These are phyloP conservation scores for Cystobasidiaceae sp. DNA, from an alignment of 1,284 basidiomycete genomes.

Conservation along the genomic window DNA sequence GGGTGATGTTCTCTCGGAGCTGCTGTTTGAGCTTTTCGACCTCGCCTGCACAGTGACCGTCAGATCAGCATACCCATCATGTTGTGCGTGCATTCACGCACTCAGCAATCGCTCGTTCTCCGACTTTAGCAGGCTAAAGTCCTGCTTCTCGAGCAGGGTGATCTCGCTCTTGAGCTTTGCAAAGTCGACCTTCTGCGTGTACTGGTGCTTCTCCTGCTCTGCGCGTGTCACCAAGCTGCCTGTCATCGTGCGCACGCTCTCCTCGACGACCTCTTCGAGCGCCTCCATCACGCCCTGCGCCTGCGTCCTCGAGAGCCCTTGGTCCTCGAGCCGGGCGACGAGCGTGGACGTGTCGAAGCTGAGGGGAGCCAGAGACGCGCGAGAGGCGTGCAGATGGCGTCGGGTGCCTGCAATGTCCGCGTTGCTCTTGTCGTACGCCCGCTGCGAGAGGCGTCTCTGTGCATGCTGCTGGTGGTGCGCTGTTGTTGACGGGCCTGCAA, in stretches of 20 bases:
- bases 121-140: constrained; percentile 88
- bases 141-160: constrained; percentile 95
- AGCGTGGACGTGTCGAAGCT: constrained; percentile 95
- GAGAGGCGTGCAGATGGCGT: constrained; percentile 3
- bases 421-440: background rate
- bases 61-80: background rate
- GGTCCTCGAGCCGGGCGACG: constrained; percentile 76
- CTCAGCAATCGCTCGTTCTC: constrained; percentile 78
- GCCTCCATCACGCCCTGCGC: constrained; percentile 93
- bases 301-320: constrained; percentile 79
- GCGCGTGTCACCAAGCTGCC: constrained; percentile 87
- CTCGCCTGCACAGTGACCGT: constrained; percentile 50
- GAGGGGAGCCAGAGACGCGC: constrained; percentile 50
- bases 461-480: background rate
- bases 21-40: constrained; percentile 95
- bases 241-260: constrained; percentile 88
- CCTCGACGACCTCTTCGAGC: constrained; percentile 90
- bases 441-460: background rate
- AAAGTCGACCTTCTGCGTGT: constrained; percentile 58
- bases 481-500: background rate
- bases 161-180: constrained; percentile 58
- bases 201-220: constrained; percentile 64
- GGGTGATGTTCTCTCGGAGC: constrained; percentile 60
- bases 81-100: background rate
- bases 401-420: background rate